These are phyloP conservation scores for Dactylella cylindrospora DNA, from an alignment of 2,329 filamentous ascomycete species.

Conservation along the genomic window DNA sequence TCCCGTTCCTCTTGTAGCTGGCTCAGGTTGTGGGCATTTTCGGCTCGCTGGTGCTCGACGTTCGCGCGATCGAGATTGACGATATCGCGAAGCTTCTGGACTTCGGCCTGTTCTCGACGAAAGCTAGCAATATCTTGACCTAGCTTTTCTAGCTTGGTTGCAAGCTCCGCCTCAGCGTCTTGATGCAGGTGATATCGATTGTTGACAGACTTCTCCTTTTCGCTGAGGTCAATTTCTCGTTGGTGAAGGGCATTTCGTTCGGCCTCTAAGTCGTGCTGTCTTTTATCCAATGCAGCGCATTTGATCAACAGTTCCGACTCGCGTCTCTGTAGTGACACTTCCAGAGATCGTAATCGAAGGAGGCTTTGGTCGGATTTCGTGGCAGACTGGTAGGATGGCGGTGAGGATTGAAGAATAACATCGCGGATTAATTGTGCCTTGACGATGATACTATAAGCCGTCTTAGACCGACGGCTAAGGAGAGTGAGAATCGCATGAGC, in stretches of 20 bases:
- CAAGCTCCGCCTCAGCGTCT: conserved; percentile 5
- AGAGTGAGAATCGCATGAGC: conserved; percentile 19
- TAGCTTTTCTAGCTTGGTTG: conserved; percentile 4
- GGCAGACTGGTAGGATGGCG: conserved; percentile 33
- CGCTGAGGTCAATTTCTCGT: conserved; percentile 7
- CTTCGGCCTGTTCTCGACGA: conserved; percentile 15
- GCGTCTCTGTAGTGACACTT: conserved; percentile 20
- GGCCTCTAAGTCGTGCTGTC: conserved; percentile 11
- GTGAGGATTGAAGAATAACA: conserved; percentile 23
- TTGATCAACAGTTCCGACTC: conserved; percentile 21
- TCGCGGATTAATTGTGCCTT: conserved; percentile 38
- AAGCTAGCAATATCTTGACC: conserved; percentile 15
- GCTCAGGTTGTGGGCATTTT: conserved; percentile 13
- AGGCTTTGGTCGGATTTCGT: conserved; percentile 20
- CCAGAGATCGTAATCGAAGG: conserved; percentile 21
- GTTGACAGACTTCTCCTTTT: conserved; percentile 7
- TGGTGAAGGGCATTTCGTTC: conserved; percentile 7
- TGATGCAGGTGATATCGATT: background rate
- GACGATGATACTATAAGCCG: conserved; percentile 17
- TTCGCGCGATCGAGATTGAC: conserved; percentile 11
- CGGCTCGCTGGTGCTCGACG: conserved; percentile 26
- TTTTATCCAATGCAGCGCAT: conserved; percentile 4
- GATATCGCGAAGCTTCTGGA: conserved; percentile 14
- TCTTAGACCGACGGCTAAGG: conserved; percentile 32
- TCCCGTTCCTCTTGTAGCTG: conserved; percentile 18